A percentile compares a stretch with the other conserved stretches of the same genome.
Conservation (phyloP, 225 moss, liverwort and hornwort genomes). For the Anthoceros angustus region DNA sequence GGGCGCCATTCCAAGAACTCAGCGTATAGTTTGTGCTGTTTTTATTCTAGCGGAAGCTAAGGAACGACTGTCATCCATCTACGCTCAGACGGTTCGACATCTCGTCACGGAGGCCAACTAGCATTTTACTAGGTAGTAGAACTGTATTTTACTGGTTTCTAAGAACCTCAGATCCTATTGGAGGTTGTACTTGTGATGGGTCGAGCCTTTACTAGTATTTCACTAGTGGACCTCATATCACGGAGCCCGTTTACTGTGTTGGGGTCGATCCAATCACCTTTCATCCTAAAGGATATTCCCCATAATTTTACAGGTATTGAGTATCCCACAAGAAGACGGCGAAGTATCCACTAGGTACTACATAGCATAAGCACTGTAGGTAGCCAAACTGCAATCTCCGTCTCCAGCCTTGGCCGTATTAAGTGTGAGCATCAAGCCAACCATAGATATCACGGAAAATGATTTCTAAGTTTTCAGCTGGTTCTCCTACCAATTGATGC, state of each 20-base stretch:
- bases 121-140: no score
- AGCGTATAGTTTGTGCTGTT: constrained; percentile 36
- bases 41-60: constrained; percentile 45
- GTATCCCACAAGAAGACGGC: no score
- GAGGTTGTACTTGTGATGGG: no score
- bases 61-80: constrained; percentile 25
- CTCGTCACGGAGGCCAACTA: neutral
- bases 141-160: no score
- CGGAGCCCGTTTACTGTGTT: no score
- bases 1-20: constrained; percentile 38
- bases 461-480: constrained; percentile 46
- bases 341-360: neutral
- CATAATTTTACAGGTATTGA: no score
- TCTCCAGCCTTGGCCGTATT: constrained; percentile 13
- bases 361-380: neutral
- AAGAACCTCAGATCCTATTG: no score
- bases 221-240: no score
- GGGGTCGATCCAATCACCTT: no score
- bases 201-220: no score
- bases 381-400: constrained; percentile 8
- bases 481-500: constrained; percentile 85
- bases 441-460: constrained; percentile 41
- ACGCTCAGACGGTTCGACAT: constrained; percentile 5
- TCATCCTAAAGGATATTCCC: no score
- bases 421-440: constrained; percentile 42